These are phyloP conservation scores for Aspergillus ochraceoroseus DNA, from an alignment of 2,329 filamentous ascomycete species.

Conservation along the genomic window DNA sequence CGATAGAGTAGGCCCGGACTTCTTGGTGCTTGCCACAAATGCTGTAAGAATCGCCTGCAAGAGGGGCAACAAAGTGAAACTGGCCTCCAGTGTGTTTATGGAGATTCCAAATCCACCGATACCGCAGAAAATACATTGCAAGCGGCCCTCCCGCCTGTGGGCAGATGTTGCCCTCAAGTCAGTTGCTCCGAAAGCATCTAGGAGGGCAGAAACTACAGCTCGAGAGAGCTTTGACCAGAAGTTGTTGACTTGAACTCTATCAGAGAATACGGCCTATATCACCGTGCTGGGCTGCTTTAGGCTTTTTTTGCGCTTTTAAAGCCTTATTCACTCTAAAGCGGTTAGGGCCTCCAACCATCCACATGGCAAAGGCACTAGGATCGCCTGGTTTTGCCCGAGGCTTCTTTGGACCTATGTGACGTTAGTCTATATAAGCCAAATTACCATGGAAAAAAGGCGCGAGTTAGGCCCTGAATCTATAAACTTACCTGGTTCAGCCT, in stretches of 20 bases:
- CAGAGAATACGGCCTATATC: conserved; percentile 31
- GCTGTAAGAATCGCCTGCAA: not conserved
- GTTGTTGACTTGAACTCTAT: conserved; percentile 14
- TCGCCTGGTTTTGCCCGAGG: conserved; percentile 24
- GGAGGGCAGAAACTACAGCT: not conserved
- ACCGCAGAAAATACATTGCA: too few species aligned
- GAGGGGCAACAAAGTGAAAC: not conserved
- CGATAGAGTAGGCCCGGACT: conserved; percentile 17
- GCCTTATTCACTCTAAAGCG: conserved; percentile 30
- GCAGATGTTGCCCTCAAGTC: too few species aligned
- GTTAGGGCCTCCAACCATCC: conserved; percentile 41
- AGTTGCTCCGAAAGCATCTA: too few species aligned
- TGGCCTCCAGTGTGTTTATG: not conserved
- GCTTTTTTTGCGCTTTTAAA: conserved; percentile 48
- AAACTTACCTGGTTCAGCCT: conserved; percentile 33
- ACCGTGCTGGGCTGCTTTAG: conserved; percentile 32
- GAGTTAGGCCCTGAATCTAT: too few species aligned
- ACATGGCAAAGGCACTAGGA: conserved; percentile 40
- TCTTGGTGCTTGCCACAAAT: conserved; percentile 11
- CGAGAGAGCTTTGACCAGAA: not conserved
- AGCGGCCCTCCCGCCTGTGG: too few species aligned
- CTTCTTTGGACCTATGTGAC: conserved; percentile 31
- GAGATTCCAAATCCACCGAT: too few species aligned
- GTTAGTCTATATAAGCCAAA: not conserved
- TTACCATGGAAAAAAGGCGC: too few species aligned